A percentile compares a stretch with the other conserved stretches of the same genome.
Conservation (phyloP, 2,329 filamentous ascomycete species). For the Clarireedia monteithiana region DNA sequence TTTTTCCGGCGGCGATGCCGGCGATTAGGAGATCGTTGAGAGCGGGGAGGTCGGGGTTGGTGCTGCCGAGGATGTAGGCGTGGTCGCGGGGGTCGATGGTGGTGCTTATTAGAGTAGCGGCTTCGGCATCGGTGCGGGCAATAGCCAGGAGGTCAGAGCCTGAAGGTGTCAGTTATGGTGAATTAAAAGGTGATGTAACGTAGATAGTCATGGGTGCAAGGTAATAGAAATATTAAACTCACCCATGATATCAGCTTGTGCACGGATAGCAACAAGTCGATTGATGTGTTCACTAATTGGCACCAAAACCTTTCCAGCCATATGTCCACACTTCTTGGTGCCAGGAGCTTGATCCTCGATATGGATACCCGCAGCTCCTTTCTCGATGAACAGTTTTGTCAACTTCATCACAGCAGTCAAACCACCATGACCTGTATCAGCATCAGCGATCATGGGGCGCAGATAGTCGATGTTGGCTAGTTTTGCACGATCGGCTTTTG, state of each 20-base stretch:
- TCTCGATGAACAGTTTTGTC: constrained; percentile 94
- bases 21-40: constrained; percentile 86
- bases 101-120: constrained; percentile 91
- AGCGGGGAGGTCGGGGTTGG: constrained; percentile 76
- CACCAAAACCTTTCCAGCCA: constrained; percentile 97
- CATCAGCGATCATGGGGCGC: constrained; percentile 91
- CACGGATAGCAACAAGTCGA: constrained; percentile 89
- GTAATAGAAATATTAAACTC: constrained; percentile 13
- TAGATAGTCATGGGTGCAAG: constrained; percentile 5
- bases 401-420: constrained; percentile 99
- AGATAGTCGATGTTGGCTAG: constrained; percentile 86
- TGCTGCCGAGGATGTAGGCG: constrained; percentile 82
- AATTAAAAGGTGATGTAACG: background rate
- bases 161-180: constrained; percentile 26
- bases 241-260: constrained; percentile 98
- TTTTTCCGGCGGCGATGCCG: constrained; percentile 76
- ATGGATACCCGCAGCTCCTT: constrained; percentile 94
- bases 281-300: constrained; percentile 98
- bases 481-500: constrained; percentile 63
- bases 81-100: constrained; percentile 96
- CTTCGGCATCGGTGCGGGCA: constrained; percentile 94
- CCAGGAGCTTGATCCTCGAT: constrained; percentile 98
- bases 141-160: constrained; percentile 81
- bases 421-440: constrained; percentile 93
- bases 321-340: constrained; percentile 99